These are phyloP conservation scores for Drechslerella dactyloides DNA, from an alignment of 2,329 filamentous ascomycete species.

Conservation along the genomic window DNA sequence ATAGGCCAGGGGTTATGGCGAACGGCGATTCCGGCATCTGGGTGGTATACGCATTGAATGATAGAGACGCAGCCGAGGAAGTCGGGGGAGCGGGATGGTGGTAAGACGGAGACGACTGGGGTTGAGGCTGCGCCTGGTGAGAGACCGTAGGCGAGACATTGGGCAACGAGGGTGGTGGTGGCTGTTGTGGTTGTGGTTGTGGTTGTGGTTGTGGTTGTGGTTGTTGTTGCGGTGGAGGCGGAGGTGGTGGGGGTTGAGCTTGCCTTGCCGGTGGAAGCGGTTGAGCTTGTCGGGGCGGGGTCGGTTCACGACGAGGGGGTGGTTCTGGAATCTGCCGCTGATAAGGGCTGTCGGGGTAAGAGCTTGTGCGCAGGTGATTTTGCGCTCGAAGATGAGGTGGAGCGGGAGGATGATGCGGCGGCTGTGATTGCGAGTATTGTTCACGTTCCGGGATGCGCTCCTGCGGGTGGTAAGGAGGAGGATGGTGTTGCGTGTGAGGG, in stretches of 20 bases:
- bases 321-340: conserved; percentile 38
- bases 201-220: conserved; percentile 16
- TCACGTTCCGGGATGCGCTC: conserved; percentile 35
- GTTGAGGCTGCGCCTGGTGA: conserved; percentile 34
- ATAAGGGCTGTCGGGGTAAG: conserved; percentile 39
- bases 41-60: conserved; percentile 54
- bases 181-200: too few relatives aligned
- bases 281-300: conserved; percentile 22
- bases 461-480: conserved; percentile 27
- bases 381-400: conserved; percentile 36
- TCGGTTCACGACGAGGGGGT: conserved; percentile 34
- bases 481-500: conserved; percentile 16
- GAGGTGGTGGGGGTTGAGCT: conserved; percentile 17
- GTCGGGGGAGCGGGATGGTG: conserved; percentile 52
- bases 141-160: conserved; percentile 35
- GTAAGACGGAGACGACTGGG: conserved; percentile 51
- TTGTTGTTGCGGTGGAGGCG: conserved; percentile 14
- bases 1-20: conserved; percentile 52
- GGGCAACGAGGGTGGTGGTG: neutral
- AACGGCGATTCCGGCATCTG: conserved; percentile 55
- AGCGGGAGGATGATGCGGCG: conserved; percentile 25
- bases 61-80: conserved; percentile 50
- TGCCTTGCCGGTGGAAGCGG: conserved; percentile 20
- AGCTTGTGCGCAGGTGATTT: conserved; percentile 39
- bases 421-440: conserved; percentile 30